Conservation (phyloP, 768 basidiomycete genomes). For the Suillus discolor region DNA sequence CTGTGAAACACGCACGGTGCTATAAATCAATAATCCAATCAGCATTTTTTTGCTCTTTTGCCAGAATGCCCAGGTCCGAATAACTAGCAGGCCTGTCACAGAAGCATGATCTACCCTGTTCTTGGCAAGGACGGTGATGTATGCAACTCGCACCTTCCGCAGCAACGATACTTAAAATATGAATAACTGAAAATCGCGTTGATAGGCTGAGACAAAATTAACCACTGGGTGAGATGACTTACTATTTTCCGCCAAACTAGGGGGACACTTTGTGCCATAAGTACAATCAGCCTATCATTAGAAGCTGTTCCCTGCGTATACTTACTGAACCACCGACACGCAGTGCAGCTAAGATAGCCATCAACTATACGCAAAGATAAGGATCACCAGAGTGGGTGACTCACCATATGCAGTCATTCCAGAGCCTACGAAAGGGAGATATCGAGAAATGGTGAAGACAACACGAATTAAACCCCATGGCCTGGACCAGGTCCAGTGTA, state of each 20-base stretch:
- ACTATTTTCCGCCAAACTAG: slow-evolving; percentile 13
- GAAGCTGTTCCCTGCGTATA: too few relatives aligned
- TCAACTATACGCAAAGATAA: neutral
- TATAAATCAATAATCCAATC: slow-evolving; percentile 18
- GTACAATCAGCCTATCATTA: slow-evolving; percentile 7
- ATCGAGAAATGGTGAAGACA: slow-evolving; percentile 22
- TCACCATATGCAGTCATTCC: slow-evolving; percentile 19
- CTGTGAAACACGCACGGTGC: slow-evolving; percentile 4
- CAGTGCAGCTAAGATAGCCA: slow-evolving; percentile 1
- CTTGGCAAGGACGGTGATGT: neutral
- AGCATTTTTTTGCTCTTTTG: slow-evolving; percentile 15
- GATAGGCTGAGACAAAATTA: neutral
- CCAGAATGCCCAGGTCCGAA: slow-evolving; percentile 27
- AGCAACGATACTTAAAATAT: slow-evolving; percentile 12
- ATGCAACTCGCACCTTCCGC: slow-evolving; percentile 8
- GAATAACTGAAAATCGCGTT: slow-evolving; percentile 6
- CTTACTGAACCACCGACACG: slow-evolving; percentile 7
- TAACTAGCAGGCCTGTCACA: slow-evolving; percentile 16
- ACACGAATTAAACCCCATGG: slow-evolving; percentile 18
- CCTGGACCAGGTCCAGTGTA: slow-evolving; percentile 22
- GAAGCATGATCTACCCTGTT: neutral
- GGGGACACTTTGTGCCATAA: slow-evolving; percentile 3
- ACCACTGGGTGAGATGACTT: neutral
- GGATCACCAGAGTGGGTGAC: neutral
- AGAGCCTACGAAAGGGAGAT: slow-evolving; percentile 20